A percentile compares a stretch with the other conserved stretches of the same genome.
phyloP scores from a whole-genome alignment of 768 basidiomycete species.

The Mycena olivaceomarginata region DNA sequence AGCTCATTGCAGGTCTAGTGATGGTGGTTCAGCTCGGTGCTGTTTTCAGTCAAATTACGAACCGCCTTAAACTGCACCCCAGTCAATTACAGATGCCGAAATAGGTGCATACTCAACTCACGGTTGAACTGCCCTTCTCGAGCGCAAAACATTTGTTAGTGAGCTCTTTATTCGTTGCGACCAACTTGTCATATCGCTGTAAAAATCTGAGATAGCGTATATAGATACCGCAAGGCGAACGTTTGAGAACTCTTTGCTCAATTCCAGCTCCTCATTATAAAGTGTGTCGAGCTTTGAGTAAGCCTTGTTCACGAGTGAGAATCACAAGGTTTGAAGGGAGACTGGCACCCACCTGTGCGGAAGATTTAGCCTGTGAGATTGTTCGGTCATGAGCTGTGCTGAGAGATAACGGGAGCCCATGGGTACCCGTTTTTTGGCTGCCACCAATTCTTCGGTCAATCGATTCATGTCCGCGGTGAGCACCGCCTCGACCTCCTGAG shows the following conservation, averaged over 20 bases:
- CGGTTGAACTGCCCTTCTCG: background rate
- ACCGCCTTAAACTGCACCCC: background rate
- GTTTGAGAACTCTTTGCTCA: background rate
- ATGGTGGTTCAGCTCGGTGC: background rate
- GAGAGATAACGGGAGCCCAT: background rate
- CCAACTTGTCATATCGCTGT: slow-evolving; percentile 6
- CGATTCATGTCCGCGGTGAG: background rate
- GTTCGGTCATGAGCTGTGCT: background rate
- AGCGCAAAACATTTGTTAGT: background rate
- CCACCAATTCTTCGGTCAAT: background rate
- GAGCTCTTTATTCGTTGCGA: background rate
- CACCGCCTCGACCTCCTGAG: background rate
- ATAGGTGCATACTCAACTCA: background rate
- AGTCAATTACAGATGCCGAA: too few relatives aligned
- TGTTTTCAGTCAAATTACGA: background rate
- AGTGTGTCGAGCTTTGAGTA: background rate
- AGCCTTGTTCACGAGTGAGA: background rate
- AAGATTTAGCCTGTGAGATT: background rate
- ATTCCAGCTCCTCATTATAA: background rate
- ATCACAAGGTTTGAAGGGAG: background rate
- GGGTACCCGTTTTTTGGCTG: background rate
- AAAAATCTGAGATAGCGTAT: background rate
- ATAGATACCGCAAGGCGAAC: background rate
- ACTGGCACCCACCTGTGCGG: background rate
- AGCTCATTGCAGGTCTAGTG: slow-evolving; percentile 4